phyloP scores from a whole-genome alignment of 495 filamentous ascomycete genomes.

The Aspergillus taichungensis region DNA sequence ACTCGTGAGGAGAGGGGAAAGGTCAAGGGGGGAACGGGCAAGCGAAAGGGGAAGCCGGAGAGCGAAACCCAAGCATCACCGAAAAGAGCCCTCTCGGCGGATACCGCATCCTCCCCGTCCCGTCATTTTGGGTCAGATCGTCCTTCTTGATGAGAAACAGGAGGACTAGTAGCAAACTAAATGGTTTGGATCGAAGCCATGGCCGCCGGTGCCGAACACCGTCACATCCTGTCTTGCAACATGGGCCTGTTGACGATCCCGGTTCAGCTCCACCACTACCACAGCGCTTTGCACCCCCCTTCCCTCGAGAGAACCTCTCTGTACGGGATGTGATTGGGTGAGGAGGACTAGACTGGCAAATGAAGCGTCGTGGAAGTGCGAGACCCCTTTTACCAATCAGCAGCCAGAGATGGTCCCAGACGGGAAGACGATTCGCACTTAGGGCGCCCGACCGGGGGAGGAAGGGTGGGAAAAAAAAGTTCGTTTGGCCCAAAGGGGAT shows the following conservation, averaged over 20 bases:
- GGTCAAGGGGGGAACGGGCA: not conserved
- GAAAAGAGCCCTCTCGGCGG: not conserved
- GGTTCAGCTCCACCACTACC: slow-evolving; percentile 10
- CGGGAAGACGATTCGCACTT: slow-evolving; percentile 11
- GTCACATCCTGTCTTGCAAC: slow-evolving; percentile 6
- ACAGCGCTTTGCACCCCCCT: not conserved
- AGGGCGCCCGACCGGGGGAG: slow-evolving; percentile 6
- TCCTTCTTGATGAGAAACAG: slow-evolving; percentile 2
- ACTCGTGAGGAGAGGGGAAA: too few relatives aligned
- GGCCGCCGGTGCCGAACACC: slow-evolving; percentile 12
- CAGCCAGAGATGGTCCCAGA: slow-evolving; percentile 5
- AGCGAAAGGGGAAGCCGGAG: not conserved
- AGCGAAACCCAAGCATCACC: not conserved
- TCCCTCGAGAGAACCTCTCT: slow-evolving; percentile 8
- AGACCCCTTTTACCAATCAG: slow-evolving; percentile 11
- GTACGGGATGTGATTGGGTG: slow-evolving; percentile 9
- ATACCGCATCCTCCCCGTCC: slow-evolving; percentile 8
- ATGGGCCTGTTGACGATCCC: slow-evolving; percentile 16
- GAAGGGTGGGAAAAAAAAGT: too few relatives aligned
- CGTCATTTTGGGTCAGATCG: slow-evolving; percentile 14
- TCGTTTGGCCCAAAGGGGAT: slow-evolving; percentile 4
- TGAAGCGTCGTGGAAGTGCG: slow-evolving; percentile 11
- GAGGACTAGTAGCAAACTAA: slow-evolving; percentile 2
- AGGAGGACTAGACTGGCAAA: slow-evolving; percentile 8
- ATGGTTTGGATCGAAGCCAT: slow-evolving; percentile 4